Base-by-base conservation (phyloP, 2,329 filamentous ascomycete genomes). In the Alternaria sp. region DNA sequence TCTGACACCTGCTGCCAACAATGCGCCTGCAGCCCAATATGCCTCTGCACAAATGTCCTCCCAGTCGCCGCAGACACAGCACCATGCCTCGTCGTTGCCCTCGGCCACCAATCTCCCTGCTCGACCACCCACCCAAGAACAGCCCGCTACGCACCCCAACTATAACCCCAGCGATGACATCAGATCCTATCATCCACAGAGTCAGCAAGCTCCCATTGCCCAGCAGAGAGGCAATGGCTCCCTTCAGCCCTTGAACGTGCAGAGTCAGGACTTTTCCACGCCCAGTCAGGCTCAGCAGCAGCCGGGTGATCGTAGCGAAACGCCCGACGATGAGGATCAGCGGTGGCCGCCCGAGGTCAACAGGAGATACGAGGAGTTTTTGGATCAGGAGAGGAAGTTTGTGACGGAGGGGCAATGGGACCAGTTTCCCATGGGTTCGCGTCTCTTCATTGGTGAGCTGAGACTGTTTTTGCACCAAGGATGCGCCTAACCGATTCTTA, bases 321-420 rank as follows among this genome's bases (percentile, higher is more conserved):
- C 69, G 57, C 73, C 72, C 12, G 80, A 81, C 45, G 81, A 83
- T 62, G 84, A 85, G 51, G 83, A 85, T 57, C 77, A 77, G 53
- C 81, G 83, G n/a, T 86, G 85, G 82, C 82, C 83, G 19, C 82
- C 83, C 21, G 85, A 90, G 61, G 85, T 87, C 58, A 89, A 92
- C 74, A 86, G 87, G 71, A 84, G 85, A 52, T 95, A 92, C 81
- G 91, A 93, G 61, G 84, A 86, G 12, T 95, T 94, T 75, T 81
- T 93, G 60, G 84, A 86, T 44, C 89, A 93, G 68, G 92, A 95
- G 79, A 86, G 90, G 65, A 87, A 86, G 68, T 93, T 93, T 77
- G 91, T 93, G 70, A 88, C 88, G 0, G 91, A 94, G 73, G 91
- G 90, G 28, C 89, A 91, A 72, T 95, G 92, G 92, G 91, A 94